A percentile compares a stretch with the other conserved stretches of the same genome.
These are phyloP conservation scores for Kodamaea sp. DNA, from an alignment of 1,139 yeast species.

Conservation along the genomic window DNA sequence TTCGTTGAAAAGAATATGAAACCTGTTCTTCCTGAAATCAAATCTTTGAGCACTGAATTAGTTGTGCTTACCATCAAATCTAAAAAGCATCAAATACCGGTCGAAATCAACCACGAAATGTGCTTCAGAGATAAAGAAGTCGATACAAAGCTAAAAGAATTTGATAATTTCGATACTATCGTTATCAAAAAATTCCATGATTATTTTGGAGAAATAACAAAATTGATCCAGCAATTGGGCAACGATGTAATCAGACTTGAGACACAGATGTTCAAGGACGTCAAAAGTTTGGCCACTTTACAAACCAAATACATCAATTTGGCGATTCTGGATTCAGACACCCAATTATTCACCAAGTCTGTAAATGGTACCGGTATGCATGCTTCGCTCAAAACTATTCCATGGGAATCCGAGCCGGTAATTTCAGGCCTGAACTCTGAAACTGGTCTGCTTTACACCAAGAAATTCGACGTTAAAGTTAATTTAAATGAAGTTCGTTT, in stretches of 20 bases:
- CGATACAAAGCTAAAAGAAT: slow-evolving; percentile 22
- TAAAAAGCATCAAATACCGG: slow-evolving; percentile 30
- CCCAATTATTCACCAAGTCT: slow-evolving; percentile 14
- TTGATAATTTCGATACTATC: slow-evolving; percentile 29
- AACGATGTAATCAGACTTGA: slow-evolving; percentile 36
- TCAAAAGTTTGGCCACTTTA: slow-evolving; percentile 35
- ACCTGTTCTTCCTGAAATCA: slow-evolving; percentile 26
- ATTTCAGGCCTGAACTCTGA: slow-evolving; percentile 9
- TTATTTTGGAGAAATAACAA: slow-evolving; percentile 26
- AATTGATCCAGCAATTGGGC: slow-evolving; percentile 33
- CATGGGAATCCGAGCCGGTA: slow-evolving; percentile 22
- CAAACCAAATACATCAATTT: slow-evolving; percentile 31
- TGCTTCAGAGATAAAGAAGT: slow-evolving; percentile 26
- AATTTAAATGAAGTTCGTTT: slow-evolving; percentile 26
- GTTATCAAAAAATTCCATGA: slow-evolving; percentile 31
- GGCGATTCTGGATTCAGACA: slow-evolving; percentile 17
- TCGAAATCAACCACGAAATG: slow-evolving; percentile 41
- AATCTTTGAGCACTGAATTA: slow-evolving; percentile 28
- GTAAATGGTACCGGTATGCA: slow-evolving; percentile 14
- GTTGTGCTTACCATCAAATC: slow-evolving; percentile 34
- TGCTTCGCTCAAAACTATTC: slow-evolving; percentile 19
- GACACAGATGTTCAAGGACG: slow-evolving; percentile 33
- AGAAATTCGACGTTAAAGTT: slow-evolving; percentile 26
- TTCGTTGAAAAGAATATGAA: slow-evolving; percentile 19
- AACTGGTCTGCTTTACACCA: slow-evolving; percentile 19